A percentile compares a stretch with the other conserved stretches of the same genome.
phyloP scores from a whole-genome alignment of 75 land plant genomes.

The Cryptomeria japonica region DNA sequence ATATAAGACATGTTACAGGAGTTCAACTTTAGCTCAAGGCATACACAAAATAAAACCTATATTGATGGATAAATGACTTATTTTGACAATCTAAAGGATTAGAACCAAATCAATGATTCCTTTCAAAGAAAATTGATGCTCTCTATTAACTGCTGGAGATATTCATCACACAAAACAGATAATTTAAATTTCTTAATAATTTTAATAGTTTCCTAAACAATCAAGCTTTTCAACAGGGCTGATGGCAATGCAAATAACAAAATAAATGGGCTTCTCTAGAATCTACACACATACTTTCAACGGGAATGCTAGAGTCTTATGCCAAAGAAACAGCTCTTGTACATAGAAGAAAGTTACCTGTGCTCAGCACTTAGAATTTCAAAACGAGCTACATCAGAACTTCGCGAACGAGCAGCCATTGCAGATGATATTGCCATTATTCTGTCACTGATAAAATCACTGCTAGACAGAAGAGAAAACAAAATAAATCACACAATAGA shows the following conservation, averaged over 20 bases:
- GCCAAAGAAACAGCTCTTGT: constrained; percentile 11
- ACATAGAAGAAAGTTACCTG: constrained; percentile 9
- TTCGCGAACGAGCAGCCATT: constrained; percentile 70
- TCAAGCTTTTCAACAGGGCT: background rate
- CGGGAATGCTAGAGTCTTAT: background rate
- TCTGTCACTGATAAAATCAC: constrained; percentile 82
- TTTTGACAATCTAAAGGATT: background rate
- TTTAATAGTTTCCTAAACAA: background rate
- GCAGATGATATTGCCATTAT: constrained; percentile 89
- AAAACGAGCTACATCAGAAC: constrained; percentile 88
- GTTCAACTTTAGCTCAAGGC: background rate
- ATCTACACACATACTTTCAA: background rate
- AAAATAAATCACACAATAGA: background rate
- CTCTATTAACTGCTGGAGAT: background rate
- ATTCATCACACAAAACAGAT: background rate
- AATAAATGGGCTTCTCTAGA: background rate
- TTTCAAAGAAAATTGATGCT: background rate
- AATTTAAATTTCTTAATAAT: background rate
- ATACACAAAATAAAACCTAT: background rate
- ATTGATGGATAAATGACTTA: background rate
- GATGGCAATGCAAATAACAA: background rate
- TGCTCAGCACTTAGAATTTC: constrained; percentile 72
- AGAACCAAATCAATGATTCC: background rate
- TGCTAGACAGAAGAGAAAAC: constrained; percentile 32
- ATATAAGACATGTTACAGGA: background rate